phyloP scores from a whole-genome alignment of 148 eudicot genomes.

The Vaccinium vitisidaea region DNA sequence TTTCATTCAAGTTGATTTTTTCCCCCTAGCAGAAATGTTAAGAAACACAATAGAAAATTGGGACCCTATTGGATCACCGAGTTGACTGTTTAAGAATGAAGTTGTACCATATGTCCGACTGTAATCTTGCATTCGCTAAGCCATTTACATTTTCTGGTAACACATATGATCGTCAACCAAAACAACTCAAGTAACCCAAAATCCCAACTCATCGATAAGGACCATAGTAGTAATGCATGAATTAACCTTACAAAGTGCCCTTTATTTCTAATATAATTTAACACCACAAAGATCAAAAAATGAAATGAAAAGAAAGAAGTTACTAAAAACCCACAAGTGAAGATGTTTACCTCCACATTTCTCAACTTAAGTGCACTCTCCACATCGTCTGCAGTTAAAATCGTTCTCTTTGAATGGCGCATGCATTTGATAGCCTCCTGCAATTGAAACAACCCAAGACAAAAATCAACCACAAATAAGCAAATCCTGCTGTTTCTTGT shows the following conservation, averaged over 20 bases:
- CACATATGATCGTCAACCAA: neutral
- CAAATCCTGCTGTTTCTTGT: neutral
- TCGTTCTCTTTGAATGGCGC: conserved; percentile 70
- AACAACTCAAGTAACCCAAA: neutral
- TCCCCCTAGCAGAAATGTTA: neutral
- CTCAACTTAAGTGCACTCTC: conserved; percentile 66
- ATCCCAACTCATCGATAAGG: neutral
- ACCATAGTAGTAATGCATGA: neutral
- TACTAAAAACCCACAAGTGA: neutral
- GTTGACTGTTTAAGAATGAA: neutral
- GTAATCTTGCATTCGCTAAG: neutral
- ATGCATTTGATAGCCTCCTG: conserved; percentile 84
- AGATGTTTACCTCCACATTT: conserved; percentile 57
- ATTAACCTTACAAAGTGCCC: neutral
- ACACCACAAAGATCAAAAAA: neutral
- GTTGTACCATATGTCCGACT: neutral
- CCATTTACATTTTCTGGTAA: neutral
- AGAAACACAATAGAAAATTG: neutral
- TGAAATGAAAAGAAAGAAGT: neutral
- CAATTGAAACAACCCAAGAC: neutral
- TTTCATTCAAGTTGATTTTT: neutral
- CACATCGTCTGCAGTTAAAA: conserved; percentile 67
- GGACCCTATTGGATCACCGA: neutral
- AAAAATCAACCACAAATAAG: neutral
- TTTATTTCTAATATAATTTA: neutral